Evolutionary conservation across 352 stramenopile species (phyloP), one percentile per base, ranked within the genome.

Genomic region (Phytophthora megakarya): DNA sequence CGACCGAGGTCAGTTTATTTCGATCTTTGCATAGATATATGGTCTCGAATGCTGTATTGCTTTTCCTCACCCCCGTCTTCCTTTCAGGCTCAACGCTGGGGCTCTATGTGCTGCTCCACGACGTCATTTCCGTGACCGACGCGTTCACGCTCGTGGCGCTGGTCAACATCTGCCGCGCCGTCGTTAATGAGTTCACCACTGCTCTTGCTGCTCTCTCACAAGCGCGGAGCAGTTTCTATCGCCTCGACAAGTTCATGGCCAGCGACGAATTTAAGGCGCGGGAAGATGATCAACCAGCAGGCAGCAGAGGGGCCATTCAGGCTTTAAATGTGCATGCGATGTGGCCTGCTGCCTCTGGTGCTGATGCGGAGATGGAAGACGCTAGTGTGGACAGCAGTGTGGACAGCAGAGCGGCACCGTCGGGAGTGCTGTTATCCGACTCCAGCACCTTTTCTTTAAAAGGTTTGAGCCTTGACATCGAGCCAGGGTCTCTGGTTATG

Each of bases 21-120:
- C 75, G 78, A 43, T 65, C 60, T 18, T 84, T 86, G 54, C 75
- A 90, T 50, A 45, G 62, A 18, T 63, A 76, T 23, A 78, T 81
- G 64, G 72, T 88, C 48, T 49, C 83, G 40, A 90, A 88, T 62
- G 78, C 73, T 23, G 68, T 72, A 25, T 59, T 84, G 66, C 61
- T 86, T 19, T 79, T 86, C 44, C 66, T 86, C 32, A 78, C 70
- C 26, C 68, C 76, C 4, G 70, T 78, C 35, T 65, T 85, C 26
- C 50, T 84, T n/a, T 72, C 66, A 25, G 78, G 67, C 19, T 61
- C 78, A 38, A 77, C 67, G 10, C 52, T 83, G 38, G 76, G 70
- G 5, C 69, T 84, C 12, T 83, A 80, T 51, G 48, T 87, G 28
- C 35, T 72, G 11, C 54, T 76, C 10, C 63, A 77, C 12, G 78